Conservation (phyloP, 345 rosid genomes). For the Zanthoxylum bungeanum region DNA sequence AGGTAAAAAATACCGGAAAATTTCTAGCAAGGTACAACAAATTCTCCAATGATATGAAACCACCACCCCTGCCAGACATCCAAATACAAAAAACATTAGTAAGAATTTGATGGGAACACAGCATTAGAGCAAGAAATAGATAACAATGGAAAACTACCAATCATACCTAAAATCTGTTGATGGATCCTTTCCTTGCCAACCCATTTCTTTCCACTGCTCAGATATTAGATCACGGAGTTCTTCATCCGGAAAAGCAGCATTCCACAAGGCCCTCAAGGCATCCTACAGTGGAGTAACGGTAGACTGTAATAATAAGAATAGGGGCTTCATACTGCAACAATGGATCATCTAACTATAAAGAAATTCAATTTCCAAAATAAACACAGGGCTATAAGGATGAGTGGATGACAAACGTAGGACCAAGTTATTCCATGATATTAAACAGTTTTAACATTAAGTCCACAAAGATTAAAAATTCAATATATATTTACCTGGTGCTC, state of each 20-base stretch:
- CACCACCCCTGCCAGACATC: slow-evolving; percentile 84
- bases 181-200: slow-evolving; percentile 99
- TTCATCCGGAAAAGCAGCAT: slow-evolving; percentile 87
- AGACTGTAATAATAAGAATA: slow-evolving; percentile 4
- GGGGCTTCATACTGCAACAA: background rate
- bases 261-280: slow-evolving; percentile 85
- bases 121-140: background rate
- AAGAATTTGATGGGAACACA: slow-evolving; percentile 5
- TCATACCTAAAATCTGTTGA: slow-evolving; percentile 97
- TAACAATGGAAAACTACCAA: background rate
- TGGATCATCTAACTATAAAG: background rate
- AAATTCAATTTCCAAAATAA: background rate
- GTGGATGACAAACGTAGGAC: slow-evolving; percentile 5
- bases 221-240: slow-evolving; percentile 83
- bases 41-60: slow-evolving; percentile 97
- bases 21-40: slow-evolving; percentile 78
- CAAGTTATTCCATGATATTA: background rate
- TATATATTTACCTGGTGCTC: slow-evolving; percentile 67
- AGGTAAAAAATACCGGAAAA: slow-evolving; percentile 59
- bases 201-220: slow-evolving; percentile 99
- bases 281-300: slow-evolving; percentile 50
- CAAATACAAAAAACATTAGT: background rate
- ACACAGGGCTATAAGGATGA: background rate
- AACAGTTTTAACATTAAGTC: background rate
- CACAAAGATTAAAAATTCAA: background rate